These are phyloP conservation scores for Echria macrotheca DNA, from an alignment of 495 filamentous ascomycete species.

Conservation along the genomic window DNA sequence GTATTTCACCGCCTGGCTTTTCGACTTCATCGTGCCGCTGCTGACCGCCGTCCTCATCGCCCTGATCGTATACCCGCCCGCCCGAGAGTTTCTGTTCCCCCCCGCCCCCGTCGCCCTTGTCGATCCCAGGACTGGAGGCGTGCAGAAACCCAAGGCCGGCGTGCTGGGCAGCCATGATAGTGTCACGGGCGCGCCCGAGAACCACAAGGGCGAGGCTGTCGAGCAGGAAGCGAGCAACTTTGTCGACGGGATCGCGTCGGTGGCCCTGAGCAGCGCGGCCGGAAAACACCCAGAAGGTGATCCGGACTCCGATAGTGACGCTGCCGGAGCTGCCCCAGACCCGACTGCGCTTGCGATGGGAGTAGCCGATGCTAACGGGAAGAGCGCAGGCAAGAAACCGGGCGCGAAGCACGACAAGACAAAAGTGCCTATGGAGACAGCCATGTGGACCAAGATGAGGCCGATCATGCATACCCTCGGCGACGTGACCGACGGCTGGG, in stretches of 20 bases:
- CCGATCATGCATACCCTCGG: constrained; percentile 71
- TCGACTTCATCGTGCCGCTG: constrained; percentile 67
- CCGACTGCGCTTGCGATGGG: constrained; percentile 45
- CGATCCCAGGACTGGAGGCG: constrained; percentile 53
- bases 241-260: constrained; percentile 66
- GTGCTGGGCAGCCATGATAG: constrained; percentile 73
- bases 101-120: constrained; percentile 64
- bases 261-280: constrained; percentile 69
- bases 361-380: constrained; percentile 55
- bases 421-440: constrained; percentile 74
- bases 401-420: constrained; percentile 66
- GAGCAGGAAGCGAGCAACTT: constrained; percentile 82
- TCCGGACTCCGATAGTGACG: constrained; percentile 36
- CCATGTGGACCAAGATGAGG: constrained; percentile 69
- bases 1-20: constrained; percentile 69
- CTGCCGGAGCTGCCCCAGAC: constrained; percentile 52
- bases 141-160: constrained; percentile 64
- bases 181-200: constrained; percentile 75
- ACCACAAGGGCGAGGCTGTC: constrained; percentile 78
- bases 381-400: constrained; percentile 42
- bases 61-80: constrained; percentile 61
- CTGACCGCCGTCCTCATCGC: constrained; percentile 53
- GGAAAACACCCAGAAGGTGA: constrained; percentile 62
- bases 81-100: constrained; percentile 65
- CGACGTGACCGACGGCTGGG: constrained; percentile 73